Conservation (phyloP, 1,139 yeast genomes). For the Meyerozyma athensensis region DNA sequence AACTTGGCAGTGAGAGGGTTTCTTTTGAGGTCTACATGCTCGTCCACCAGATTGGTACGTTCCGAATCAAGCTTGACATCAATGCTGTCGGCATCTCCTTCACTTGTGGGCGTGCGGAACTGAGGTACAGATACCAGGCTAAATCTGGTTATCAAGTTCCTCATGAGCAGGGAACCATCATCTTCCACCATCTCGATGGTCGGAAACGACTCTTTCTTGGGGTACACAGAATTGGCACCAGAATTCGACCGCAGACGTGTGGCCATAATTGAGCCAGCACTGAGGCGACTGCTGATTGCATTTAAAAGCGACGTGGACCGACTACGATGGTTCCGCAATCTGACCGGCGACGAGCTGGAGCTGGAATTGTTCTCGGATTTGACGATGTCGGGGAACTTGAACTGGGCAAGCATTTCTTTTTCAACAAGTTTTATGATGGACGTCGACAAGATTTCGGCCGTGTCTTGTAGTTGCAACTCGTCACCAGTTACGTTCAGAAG, state of each 20-base stretch:
- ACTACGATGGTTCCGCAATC: not conserved
- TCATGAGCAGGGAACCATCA: slow-evolving; percentile 2
- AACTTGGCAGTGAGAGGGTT: slow-evolving; percentile 38
- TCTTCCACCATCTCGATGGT: slow-evolving; percentile 3
- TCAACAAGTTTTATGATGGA: slow-evolving; percentile 6
- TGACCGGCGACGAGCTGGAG: not conserved
- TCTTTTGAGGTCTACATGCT: slow-evolving; percentile 14
- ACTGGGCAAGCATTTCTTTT: not conserved
- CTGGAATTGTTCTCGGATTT: not conserved
- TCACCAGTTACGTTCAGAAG: slow-evolving; percentile 33
- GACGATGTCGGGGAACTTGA: slow-evolving; percentile 1
- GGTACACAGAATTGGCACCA: not conserved
- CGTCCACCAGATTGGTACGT: slow-evolving; percentile 1
- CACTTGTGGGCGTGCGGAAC: not conserved
- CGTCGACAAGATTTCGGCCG: slow-evolving; percentile 2
- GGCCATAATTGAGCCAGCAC: slow-evolving; percentile 15
- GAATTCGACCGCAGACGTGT: slow-evolving; percentile 12
- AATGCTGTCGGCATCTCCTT: not conserved
- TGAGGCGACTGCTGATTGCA: slow-evolving; percentile 28
- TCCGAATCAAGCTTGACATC: not conserved
- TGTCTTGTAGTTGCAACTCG: slow-evolving; percentile 20
- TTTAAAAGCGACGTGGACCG: slow-evolving; percentile 26
- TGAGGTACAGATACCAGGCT: slow-evolving; percentile 1
- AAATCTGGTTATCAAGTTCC: not conserved
- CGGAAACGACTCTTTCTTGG: slow-evolving; percentile 4